A percentile compares a stretch with the other conserved stretches of the same genome.
phyloP scores from a whole-genome alignment of 257 asterid species.

The Solanum lycopersicoides region DNA sequence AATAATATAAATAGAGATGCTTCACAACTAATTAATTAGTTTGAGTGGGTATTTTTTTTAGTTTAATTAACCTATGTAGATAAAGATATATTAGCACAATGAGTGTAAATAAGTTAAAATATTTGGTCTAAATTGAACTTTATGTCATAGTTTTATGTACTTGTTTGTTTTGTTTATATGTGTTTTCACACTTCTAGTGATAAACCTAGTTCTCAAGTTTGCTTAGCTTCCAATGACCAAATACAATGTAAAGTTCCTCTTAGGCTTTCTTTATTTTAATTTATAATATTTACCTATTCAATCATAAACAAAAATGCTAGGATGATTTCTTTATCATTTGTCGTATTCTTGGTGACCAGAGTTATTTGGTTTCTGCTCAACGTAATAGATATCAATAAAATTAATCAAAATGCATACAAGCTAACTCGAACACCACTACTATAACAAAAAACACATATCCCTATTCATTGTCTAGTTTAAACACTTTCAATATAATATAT shows the following conservation, averaged over 20 bases:
- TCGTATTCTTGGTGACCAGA: not conserved
- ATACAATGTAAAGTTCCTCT: not conserved
- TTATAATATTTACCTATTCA: not conserved
- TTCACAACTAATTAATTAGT: not conserved
- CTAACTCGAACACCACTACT: no score
- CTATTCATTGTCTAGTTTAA: not conserved
- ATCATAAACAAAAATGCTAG: not conserved
- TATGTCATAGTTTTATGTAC: not conserved
- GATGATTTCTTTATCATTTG: not conserved
- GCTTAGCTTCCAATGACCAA: not conserved
- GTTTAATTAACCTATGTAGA: not conserved
- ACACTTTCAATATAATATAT: not conserved
- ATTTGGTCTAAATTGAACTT: not conserved
- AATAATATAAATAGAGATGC: not conserved
- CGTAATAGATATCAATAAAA: no score
- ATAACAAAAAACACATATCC: not conserved
- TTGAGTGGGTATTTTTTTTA: not conserved
- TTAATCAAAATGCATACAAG: no score
- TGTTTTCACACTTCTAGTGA: not conserved
- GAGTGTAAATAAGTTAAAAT: not conserved
- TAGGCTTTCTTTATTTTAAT: not conserved
- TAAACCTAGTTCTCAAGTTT: not conserved
- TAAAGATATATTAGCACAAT: not conserved
- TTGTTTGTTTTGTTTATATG: not conserved
- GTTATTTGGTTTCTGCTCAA: no score